Evolutionary conservation across 2,329 filamentous ascomycete genomes (phyloP).

Genomic region (Didymella sp.): DNA sequence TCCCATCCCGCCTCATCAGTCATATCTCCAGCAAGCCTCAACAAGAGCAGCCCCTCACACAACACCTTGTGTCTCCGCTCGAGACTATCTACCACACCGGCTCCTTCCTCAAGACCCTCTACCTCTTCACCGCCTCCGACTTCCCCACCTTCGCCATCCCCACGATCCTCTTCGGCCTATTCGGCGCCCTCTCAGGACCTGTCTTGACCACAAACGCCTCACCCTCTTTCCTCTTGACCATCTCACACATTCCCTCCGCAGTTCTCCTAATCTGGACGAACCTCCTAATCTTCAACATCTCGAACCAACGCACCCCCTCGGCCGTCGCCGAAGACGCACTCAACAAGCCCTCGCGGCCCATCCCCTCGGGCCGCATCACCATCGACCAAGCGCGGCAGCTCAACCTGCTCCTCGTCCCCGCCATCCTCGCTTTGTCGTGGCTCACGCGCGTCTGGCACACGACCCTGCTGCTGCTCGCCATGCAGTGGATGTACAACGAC

Average conservation of each 20-base stretch:
- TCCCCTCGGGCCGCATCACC: constrained; percentile 38
- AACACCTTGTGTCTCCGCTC: not conserved
- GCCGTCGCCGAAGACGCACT: constrained; percentile 49
- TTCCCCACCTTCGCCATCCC: constrained; percentile 26
- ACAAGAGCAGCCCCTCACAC: not conserved
- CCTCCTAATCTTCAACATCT: constrained; percentile 50
- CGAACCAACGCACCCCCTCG: constrained; percentile 47
- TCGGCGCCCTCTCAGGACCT: constrained; percentile 22
- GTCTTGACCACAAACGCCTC: not conserved
- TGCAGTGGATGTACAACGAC: constrained; percentile 55
- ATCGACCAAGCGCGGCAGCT: not conserved
- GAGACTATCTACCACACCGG: not conserved
- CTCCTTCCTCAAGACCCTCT: constrained; percentile 17
- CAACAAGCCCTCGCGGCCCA: constrained; percentile 52
- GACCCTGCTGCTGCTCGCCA: constrained; percentile 39
- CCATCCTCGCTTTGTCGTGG: constrained; percentile 21
- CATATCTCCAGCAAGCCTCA: not conserved
- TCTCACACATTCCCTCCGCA: constrained; percentile 10
- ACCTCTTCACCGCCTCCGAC: constrained; percentile 29
- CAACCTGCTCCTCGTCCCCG: constrained; percentile 13
- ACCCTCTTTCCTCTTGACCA: not conserved
- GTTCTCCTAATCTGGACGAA: constrained; percentile 47
- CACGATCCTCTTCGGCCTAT: constrained; percentile 24
- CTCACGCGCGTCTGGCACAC: constrained; percentile 35
- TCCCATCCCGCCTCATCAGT: not conserved